Base-by-base conservation (phyloP, 2,329 filamentous ascomycete genomes). In the Exophiala sp. region DNA sequence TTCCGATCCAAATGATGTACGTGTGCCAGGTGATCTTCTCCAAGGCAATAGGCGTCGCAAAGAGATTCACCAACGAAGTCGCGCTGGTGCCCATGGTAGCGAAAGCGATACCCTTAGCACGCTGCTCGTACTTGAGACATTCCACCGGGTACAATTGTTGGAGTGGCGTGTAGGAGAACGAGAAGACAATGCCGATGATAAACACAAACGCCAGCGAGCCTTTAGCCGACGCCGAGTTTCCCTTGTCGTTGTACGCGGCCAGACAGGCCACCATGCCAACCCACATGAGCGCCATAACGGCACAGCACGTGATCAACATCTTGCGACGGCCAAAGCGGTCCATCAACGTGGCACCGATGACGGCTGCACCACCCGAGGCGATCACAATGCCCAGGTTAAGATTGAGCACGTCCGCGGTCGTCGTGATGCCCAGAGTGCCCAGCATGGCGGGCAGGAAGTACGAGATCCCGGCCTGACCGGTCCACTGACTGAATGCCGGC, bases 91-190 rank as follows among this genome's bases (percentile, higher is more conserved):
- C 72, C 54, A 71, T 66, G 50, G 66, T 74, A 63, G 62, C 73
- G 58, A 79, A 73, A 4, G 75, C 78, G 74, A 79, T 79, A 10
- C 78, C 78, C 68, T 81, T 81, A 40, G 76, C 78, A 49, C 78
- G 72, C 60, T 75, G 78, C 62, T 80, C 75, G 59, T 76, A 79
- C 7, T 70, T 73, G 5, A 81, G 69, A 9, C 76, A 75, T 60
- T 81, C 78, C 42, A 79, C 77, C 0, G 77, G 74, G 61, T 80
- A 81, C n/a, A 81, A 65, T 34, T 69, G 67, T 63, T 73, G 71
- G 36, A 75, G 64, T 1, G 73, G 72, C 0, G 73, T 76, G 53
- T 69, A 72, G 1, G 70, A 71, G 47, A 81, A 65, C 0, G 75
- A 77, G 66, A 75, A 82, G 21, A 78, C 70, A 52, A 77, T 74